Evolutionary conservation across 2,329 filamentous ascomycete genomes (phyloP).

Genomic region (Drechslera avenae): DNA sequence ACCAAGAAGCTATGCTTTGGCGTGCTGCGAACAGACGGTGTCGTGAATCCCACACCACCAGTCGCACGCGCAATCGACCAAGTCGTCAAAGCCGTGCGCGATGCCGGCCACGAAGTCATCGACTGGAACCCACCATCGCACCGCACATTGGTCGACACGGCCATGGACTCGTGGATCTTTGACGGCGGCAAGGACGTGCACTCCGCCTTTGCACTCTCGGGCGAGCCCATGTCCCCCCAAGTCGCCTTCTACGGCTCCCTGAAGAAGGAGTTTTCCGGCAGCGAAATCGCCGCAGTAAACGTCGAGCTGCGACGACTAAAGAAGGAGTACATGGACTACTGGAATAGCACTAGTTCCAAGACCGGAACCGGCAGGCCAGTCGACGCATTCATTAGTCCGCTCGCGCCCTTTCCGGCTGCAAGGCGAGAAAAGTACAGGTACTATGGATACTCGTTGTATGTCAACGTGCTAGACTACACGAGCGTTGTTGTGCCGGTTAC

Average conservation of each 20-base stretch:
- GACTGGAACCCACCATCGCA: slow-evolving; percentile 38
- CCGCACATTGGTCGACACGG: slow-evolving; percentile 24
- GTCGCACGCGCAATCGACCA: slow-evolving; percentile 42
- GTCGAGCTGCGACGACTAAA: slow-evolving; percentile 34
- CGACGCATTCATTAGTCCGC: slow-evolving; percentile 46
- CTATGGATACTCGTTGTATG: slow-evolving; percentile 41
- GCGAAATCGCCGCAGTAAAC: slow-evolving; percentile 43
- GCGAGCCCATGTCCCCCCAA: slow-evolving; percentile 39
- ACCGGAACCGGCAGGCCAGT: slow-evolving; percentile 42
- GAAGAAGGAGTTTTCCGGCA: slow-evolving; percentile 28
- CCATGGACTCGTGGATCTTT: slow-evolving; percentile 36
- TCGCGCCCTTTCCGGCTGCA: slow-evolving; percentile 47
- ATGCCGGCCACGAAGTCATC: slow-evolving; percentile 38
- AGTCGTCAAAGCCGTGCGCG: slow-evolving; percentile 28
- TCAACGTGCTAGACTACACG: slow-evolving; percentile 42
- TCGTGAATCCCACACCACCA: slow-evolving; percentile 45
- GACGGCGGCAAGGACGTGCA: slow-evolving; percentile 42
- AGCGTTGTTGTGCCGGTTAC: slow-evolving; percentile 44
- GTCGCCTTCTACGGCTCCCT: slow-evolving; percentile 24
- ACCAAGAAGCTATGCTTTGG: slow-evolving; percentile 37
- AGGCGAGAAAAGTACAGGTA: slow-evolving; percentile 38
- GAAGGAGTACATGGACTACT: slow-evolving; percentile 48
- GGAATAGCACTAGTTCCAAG: slow-evolving; percentile 39
- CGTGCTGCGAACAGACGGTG: slow-evolving; percentile 41
- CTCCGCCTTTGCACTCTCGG: slow-evolving; percentile 40